Conservation (phyloP, 192 early-diverging fungal genomes). For the Cladochytrium replicatum region DNA sequence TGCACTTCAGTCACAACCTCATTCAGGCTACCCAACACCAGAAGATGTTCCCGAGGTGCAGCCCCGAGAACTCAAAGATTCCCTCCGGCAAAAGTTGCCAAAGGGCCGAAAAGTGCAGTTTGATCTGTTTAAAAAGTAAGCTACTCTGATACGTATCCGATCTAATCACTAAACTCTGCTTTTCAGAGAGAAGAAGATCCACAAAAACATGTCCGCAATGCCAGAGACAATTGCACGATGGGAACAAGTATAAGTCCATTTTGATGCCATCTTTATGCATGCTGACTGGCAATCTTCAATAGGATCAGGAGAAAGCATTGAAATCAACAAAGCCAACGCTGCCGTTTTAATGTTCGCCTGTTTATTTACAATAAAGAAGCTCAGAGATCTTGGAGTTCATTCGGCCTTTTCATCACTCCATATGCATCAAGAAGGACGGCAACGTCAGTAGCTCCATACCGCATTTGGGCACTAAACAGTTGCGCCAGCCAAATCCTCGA, state of each 20-base stretch:
- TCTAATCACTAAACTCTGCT: not conserved
- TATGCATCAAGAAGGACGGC: too few species aligned
- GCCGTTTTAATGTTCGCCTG: conserved; percentile 28
- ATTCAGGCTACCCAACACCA: too few species aligned
- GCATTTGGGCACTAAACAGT: too few species aligned
- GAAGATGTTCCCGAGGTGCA: too few species aligned
- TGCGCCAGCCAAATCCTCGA: too few species aligned
- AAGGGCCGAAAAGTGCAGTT: conserved; percentile 21
- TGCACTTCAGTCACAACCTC: too few species aligned
- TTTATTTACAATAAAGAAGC: too few species aligned
- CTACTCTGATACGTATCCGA: not conserved
- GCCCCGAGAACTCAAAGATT: too few species aligned
- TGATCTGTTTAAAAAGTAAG: conserved; percentile 21
- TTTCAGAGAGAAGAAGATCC: conserved; percentile 27
- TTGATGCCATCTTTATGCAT: not conserved
- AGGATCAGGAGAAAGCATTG: conserved; percentile 27
- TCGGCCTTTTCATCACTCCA: too few species aligned
- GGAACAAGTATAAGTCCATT: conserved; percentile 31
- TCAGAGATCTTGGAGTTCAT: too few species aligned
- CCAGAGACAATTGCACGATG: conserved; percentile 21
- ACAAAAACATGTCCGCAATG: conserved; percentile 36
- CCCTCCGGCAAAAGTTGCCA: conserved; percentile 15
- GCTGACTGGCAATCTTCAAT: not conserved
- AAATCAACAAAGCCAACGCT: conserved; percentile 15
- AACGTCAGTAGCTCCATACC: too few species aligned